Evolutionary conservation across 768 basidiomycete species (phyloP).

Genomic region (Lenzites betulinus): DNA sequence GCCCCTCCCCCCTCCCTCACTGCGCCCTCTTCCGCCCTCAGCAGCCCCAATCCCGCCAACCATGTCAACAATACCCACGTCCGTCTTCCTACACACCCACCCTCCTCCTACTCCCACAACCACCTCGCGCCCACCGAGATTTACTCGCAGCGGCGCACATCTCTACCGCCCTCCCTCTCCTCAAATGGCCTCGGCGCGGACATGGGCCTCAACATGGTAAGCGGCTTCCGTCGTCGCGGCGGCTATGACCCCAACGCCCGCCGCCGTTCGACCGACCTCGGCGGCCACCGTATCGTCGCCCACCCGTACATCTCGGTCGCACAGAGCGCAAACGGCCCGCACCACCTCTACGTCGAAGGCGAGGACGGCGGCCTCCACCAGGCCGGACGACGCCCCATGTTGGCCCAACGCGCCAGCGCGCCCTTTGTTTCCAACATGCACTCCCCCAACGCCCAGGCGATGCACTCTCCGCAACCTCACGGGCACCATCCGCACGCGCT

Average conservation of each 20-base stretch:
- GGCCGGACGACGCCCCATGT: slow-evolving; percentile 11
- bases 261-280: slow-evolving; percentile 26
- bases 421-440: slow-evolving; percentile 1
- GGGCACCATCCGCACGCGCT: slow-evolving; percentile 6
- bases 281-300: slow-evolving; percentile 18
- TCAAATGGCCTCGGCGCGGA: background rate
- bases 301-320: slow-evolving; percentile 33
- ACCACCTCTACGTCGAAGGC: slow-evolving; percentile 1
- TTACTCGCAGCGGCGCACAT: slow-evolving; percentile 19
- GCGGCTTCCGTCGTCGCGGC: slow-evolving; percentile 3
- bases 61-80: slow-evolving; percentile 11
- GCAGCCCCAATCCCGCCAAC: slow-evolving; percentile 7
- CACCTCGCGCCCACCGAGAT: slow-evolving; percentile 22
- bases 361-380: slow-evolving; percentile 1
- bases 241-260: slow-evolving; percentile 26
- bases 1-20: slow-evolving; percentile 3
- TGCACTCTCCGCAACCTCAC: slow-evolving; percentile 10
- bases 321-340: slow-evolving; percentile 22
- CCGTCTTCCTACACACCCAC: slow-evolving; percentile 15
- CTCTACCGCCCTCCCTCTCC: slow-evolving; percentile 18
- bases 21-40: slow-evolving; percentile 4
- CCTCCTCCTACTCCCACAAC: slow-evolving; percentile 11
- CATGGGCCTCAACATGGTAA: background rate
- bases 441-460: background rate
- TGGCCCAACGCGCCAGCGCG: slow-evolving; percentile 15